Conservation (phyloP, 2,329 filamentous ascomycete species). For the Neocatenulostroma microsporum region DNA sequence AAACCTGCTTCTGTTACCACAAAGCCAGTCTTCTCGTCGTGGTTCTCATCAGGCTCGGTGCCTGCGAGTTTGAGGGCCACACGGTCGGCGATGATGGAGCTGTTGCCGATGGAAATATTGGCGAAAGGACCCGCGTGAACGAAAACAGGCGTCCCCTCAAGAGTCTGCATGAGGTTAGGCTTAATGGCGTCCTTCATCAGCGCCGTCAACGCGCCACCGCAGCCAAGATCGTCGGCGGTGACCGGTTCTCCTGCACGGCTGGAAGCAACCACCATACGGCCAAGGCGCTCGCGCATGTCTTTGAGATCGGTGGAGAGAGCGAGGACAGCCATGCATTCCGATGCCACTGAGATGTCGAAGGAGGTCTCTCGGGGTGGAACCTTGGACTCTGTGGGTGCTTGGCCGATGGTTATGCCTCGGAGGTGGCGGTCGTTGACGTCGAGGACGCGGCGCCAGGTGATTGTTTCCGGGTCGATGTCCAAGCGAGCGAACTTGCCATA, state of each 20-base stretch:
- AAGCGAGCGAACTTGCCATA: constrained; percentile 81
- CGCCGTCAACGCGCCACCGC: constrained; percentile 82
- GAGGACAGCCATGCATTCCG: constrained; percentile 96
- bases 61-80: constrained; percentile 92
- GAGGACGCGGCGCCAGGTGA: constrained; percentile 92
- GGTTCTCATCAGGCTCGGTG: constrained; percentile 84
- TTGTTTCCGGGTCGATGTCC: constrained; percentile 93
- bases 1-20: constrained; percentile 97
- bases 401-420: constrained; percentile 79
- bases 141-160: constrained; percentile 95
- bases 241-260: constrained; percentile 81
- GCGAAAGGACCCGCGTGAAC: constrained; percentile 97
- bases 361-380: constrained; percentile 80
- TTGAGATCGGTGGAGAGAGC: constrained; percentile 79
- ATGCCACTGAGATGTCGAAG: constrained; percentile 96
- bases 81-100: constrained; percentile 89
- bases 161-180: constrained; percentile 96
- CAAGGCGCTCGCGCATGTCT: constrained; percentile 88
- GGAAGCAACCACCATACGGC: constrained; percentile 89
- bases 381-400: constrained; percentile 75
- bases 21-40: constrained; percentile 75
- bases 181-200: constrained; percentile 98
- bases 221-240: constrained; percentile 92
- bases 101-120: constrained; percentile 96
- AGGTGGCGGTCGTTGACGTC: constrained; percentile 97